These are phyloP conservation scores for Stemphylium vesicarium DNA, from an alignment of 2,329 filamentous ascomycete species.

Conservation along the genomic window DNA sequence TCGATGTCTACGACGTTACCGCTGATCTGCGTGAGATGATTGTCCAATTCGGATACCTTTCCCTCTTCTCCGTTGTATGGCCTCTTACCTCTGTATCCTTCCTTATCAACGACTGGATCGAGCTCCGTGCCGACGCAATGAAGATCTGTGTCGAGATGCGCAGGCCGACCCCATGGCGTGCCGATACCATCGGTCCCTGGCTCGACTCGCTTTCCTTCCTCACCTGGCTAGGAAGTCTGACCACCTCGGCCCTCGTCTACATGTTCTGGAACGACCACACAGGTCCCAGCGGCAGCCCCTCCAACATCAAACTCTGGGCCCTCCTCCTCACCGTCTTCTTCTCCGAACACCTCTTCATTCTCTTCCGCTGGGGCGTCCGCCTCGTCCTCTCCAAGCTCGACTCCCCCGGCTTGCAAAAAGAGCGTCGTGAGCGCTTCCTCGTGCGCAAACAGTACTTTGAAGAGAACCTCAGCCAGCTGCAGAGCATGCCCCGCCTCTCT, in stretches of 20 bases:
- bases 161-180: conserved; percentile 85
- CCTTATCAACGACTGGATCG: conserved; percentile 94
- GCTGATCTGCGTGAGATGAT: conserved; percentile 79
- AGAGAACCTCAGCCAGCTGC: conserved; percentile 69
- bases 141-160: conserved; percentile 92
- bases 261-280: conserved; percentile 77
- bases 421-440: conserved; percentile 78
- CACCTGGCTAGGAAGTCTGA: conserved; percentile 92
- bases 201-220: conserved; percentile 83
- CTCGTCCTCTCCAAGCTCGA: conserved; percentile 80
- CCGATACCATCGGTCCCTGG: conserved; percentile 95
- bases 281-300: conserved; percentile 69
- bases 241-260: conserved; percentile 85
- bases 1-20: conserved; percentile 87
- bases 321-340: conserved; percentile 82
- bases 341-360: conserved; percentile 88
- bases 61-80: conserved; percentile 93
- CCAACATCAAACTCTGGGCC: conserved; percentile 77
- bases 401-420: conserved; percentile 83
- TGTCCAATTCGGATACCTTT: conserved; percentile 76
- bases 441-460: conserved; percentile 81
- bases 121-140: conserved; percentile 89
- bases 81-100: conserved; percentile 90
- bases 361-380: conserved; percentile 73
- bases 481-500: conserved; percentile 48